Conservation (phyloP, 345 rosid genomes). For the Eucalyptus regnans region DNA sequence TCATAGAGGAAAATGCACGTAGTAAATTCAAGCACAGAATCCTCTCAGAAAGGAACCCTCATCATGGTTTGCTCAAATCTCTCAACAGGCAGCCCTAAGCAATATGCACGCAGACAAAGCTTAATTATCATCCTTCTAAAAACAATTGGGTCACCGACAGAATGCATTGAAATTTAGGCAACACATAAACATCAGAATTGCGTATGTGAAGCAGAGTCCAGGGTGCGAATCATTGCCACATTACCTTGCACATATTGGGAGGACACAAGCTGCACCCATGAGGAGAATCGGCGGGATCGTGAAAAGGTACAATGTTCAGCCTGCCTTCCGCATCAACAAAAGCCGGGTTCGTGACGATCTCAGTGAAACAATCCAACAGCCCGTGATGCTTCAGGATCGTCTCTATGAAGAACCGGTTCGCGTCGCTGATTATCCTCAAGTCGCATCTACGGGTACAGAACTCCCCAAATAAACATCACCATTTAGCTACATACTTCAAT, state of each 20-base stretch:
- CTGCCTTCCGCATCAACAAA: slow-evolving; percentile 37
- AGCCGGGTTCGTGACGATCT: slow-evolving; percentile 46
- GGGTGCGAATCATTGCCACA: neutral
- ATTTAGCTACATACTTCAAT: neutral
- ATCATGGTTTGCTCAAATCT: neutral
- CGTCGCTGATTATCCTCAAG: slow-evolving; percentile 71
- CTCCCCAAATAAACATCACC: neutral
- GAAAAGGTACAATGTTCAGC: slow-evolving; percentile 54
- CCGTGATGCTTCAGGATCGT: slow-evolving; percentile 59
- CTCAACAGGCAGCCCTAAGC: neutral
- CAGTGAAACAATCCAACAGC: slow-evolving; percentile 53
- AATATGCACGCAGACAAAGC: neutral
- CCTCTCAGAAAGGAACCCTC: neutral
- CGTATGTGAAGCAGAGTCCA: neutral
- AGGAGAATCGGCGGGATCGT: slow-evolving; percentile 14
- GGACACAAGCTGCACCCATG: slow-evolving; percentile 66
- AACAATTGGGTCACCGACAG: neutral
- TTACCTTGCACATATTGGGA: slow-evolving; percentile 73
- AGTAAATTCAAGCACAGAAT: neutral
- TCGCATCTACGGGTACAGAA: slow-evolving; percentile 36
- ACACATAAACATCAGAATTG: neutral
- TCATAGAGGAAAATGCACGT: neutral
- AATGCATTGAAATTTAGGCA: neutral
- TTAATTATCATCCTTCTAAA: neutral
- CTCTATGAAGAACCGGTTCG: slow-evolving; percentile 68